A percentile compares a stretch with the other conserved stretches of the same genome.
phyloP scores from a whole-genome alignment of 768 basidiomycete genomes.

The Naganishia vishniacii region DNA sequence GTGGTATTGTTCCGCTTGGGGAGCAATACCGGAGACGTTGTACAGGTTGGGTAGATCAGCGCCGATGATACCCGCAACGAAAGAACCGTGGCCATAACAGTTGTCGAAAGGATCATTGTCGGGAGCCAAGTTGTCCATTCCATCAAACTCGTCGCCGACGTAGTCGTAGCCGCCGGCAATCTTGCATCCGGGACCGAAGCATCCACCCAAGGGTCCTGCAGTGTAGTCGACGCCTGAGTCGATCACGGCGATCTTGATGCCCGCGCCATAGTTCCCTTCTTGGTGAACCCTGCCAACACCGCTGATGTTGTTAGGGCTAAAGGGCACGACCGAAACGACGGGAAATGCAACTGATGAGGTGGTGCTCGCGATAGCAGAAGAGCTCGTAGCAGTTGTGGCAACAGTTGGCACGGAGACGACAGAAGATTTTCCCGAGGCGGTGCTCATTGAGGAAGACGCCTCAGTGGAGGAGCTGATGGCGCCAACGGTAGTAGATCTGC shows the following conservation, averaged over 20 bases:
- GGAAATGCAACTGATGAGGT: not conserved
- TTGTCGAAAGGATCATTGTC: constrained; percentile 45
- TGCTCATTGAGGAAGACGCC: not conserved
- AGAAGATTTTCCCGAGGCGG: constrained; percentile 18
- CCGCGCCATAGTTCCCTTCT: constrained; percentile 59
- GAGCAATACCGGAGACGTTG: constrained; percentile 68
- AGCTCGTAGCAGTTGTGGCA: not conserved
- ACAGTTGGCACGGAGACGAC: constrained; percentile 24
- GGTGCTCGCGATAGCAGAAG: constrained; percentile 14
- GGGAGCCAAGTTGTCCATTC: constrained; percentile 37
- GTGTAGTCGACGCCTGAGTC: constrained; percentile 46
- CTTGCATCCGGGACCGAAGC: constrained; percentile 47
- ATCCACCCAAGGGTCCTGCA: constrained; percentile 46
- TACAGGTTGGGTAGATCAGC: constrained; percentile 59
- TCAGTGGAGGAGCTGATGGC: constrained; percentile 47
- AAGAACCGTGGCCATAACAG: constrained; percentile 47
- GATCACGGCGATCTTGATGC: constrained; percentile 64
- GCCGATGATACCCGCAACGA: constrained; percentile 55
- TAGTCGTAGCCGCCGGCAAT: constrained; percentile 49
- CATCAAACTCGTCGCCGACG: constrained; percentile 41
- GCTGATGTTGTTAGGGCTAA: constrained; percentile 51
- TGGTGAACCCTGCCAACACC: constrained; percentile 65
- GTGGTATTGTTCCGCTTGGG: constrained; percentile 54
- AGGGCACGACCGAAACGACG: constrained; percentile 9
- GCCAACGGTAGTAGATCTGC: not conserved